phyloP scores from a whole-genome alignment of 768 basidiomycete species.

The Collybia nuda region DNA sequence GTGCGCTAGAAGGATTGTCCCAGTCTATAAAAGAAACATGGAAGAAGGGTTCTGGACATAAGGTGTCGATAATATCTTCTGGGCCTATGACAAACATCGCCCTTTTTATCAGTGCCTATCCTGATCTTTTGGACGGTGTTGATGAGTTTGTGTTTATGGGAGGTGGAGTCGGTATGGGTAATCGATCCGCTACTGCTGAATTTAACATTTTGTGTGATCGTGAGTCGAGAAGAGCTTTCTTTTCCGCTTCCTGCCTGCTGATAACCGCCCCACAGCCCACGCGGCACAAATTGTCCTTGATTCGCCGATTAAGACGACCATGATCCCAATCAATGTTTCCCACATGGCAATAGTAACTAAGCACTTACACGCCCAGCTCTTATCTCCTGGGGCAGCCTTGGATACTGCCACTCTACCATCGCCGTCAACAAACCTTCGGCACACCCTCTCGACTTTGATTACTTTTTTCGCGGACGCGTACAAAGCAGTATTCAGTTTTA shows the following conservation, averaged over 20 bases:
- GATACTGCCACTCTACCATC: conserved; percentile 27
- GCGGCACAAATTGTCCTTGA: conserved; percentile 82
- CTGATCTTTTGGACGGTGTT: conserved; percentile 50
- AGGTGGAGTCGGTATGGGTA: conserved; percentile 85
- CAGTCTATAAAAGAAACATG: conserved; percentile 50
- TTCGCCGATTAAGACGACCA: conserved; percentile 61
- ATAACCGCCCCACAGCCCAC: conserved; percentile 49
- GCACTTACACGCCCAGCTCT: conserved; percentile 50
- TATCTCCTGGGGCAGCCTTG: conserved; percentile 30
- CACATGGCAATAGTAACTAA: conserved; percentile 79
- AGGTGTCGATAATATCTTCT: conserved; percentile 70
- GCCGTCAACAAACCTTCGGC: conserved; percentile 51
- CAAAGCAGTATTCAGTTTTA: conserved; percentile 74
- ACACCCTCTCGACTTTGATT: conserved; percentile 74
- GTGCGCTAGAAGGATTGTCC: conserved; percentile 73
- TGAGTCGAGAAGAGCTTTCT: conserved; percentile 33
- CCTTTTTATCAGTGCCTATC: conserved; percentile 58
- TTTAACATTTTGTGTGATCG: conserved; percentile 85
- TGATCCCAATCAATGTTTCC: conserved; percentile 89
- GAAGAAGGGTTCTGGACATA: conserved; percentile 56
- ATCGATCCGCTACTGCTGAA: conserved; percentile 77
- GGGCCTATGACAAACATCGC: conserved; percentile 88
- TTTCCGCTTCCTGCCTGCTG: background rate
- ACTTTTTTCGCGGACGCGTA: conserved; percentile 74
- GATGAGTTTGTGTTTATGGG: conserved; percentile 88